These are phyloP conservation scores for Globisporangium nunn DNA, from an alignment of 352 stramenopile genomes.

Conservation along the genomic window DNA sequence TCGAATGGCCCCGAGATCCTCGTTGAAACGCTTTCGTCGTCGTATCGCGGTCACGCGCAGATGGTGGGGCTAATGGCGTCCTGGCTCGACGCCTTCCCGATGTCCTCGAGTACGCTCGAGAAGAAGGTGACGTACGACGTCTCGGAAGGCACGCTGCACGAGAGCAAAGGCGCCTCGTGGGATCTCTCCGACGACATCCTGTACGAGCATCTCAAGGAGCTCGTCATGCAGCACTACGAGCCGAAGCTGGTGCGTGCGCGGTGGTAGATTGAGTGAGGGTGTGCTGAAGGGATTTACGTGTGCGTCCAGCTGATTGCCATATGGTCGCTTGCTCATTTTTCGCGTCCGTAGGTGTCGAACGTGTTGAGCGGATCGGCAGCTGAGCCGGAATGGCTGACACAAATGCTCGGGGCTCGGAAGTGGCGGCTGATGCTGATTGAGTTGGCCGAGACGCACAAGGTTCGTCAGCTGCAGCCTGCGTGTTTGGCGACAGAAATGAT, in stretches of 20 bases:
- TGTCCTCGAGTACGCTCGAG: constrained; percentile 52
- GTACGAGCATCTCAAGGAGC: constrained; percentile 67
- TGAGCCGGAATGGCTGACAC: constrained; percentile 77
- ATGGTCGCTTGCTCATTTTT: too few relatives aligned
- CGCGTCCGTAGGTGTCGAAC: constrained; percentile 50
- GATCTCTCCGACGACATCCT: constrained; percentile 70
- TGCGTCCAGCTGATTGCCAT: neutral
- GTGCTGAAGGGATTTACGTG: neutral
- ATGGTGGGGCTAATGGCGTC: constrained; percentile 83
- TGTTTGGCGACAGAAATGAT: neutral
- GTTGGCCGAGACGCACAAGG: constrained; percentile 79
- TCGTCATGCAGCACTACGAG: constrained; percentile 79
- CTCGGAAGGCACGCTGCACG: constrained; percentile 49
- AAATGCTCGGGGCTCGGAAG: constrained; percentile 77
- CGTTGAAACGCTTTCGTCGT: constrained; percentile 81
- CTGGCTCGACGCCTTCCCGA: constrained; percentile 65
- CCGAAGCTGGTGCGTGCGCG: constrained; percentile 45
- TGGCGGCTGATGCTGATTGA: constrained; percentile 85
- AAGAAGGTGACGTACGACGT: constrained; percentile 76
- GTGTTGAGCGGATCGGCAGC: constrained; percentile 69
- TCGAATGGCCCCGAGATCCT: constrained; percentile 80
- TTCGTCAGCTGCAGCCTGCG: constrained; percentile 12
- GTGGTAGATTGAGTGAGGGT: neutral
- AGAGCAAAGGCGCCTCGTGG: constrained; percentile 66
- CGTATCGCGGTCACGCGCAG: constrained; percentile 79